Evolutionary conservation across 352 stramenopile species (phyloP).

Genomic region (Elongisporangium prolatum): DNA sequence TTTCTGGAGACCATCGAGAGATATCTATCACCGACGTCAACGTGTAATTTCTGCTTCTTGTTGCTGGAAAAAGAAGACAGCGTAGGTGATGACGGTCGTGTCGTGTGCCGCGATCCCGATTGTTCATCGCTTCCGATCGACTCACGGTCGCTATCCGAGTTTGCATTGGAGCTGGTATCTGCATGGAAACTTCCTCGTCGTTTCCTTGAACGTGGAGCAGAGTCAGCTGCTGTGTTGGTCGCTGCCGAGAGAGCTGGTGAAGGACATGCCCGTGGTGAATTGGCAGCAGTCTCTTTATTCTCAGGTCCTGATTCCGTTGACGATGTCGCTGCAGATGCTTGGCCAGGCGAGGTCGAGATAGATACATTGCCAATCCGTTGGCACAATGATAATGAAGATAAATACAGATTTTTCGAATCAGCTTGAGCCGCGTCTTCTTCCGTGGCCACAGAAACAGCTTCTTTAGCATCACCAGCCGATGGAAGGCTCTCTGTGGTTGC

Average conservation of each 20-base stretch:
- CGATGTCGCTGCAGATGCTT: background rate
- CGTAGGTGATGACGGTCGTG: background rate
- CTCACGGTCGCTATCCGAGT: background rate
- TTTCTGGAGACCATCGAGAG: constrained; percentile 36
- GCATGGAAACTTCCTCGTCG: constrained; percentile 6
- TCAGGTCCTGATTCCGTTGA: background rate
- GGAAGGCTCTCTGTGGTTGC: background rate
- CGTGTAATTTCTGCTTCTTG: constrained; percentile 53
- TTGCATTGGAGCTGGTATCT: background rate
- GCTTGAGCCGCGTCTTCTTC: constrained; percentile 14
- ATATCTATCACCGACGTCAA: constrained; percentile 31
- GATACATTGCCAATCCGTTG: constrained; percentile 75
- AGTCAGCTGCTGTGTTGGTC: background rate
- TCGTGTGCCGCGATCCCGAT: background rate
- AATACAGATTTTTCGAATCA: constrained; percentile 12
- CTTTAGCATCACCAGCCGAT: constrained; percentile 1
- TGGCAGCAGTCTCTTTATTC: background rate
- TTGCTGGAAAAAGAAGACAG: constrained; percentile 22
- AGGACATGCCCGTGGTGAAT: background rate
- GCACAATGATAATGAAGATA: constrained; percentile 59
- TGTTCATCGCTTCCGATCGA: background rate
- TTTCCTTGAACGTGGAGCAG: constrained; percentile 11
- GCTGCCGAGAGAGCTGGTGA: background rate
- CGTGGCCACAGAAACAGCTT: constrained; percentile 11
- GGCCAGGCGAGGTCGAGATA: constrained; percentile 38